A percentile compares a stretch with the other conserved stretches of the same genome.
Conservation (phyloP, 306 rosid species). For the Aeschynomene evenia region DNA sequence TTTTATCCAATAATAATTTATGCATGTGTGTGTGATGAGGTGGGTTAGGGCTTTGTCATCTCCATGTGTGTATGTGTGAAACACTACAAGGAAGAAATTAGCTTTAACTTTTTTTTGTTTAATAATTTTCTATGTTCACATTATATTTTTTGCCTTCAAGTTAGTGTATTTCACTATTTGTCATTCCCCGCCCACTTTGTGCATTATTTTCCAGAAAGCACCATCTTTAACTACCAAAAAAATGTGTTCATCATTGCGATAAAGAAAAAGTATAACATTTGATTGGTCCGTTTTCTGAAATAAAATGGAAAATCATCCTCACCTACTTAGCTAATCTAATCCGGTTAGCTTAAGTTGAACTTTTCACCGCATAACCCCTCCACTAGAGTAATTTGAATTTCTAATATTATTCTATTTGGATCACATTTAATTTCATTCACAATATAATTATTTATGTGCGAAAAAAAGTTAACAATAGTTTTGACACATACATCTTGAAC, state of each 20-base stretch:
- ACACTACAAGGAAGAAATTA: background rate
- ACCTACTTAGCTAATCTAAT: constrained; percentile 19
- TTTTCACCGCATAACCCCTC: constrained; percentile 31
- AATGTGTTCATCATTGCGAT: constrained; percentile 31
- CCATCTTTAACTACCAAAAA: constrained; percentile 23
- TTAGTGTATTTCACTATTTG: constrained; percentile 7
- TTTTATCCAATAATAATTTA: too few relatives aligned
- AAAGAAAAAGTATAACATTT: constrained; percentile 18
- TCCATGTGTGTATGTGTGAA: too few relatives aligned
- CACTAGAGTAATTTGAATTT: constrained; percentile 24
- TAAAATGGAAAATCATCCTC: constrained; percentile 29
- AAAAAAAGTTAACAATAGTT: too few relatives aligned
- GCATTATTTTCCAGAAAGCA: constrained; percentile 15
- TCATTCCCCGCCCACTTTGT: constrained; percentile 25
- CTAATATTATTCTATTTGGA: background rate
- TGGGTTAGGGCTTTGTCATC: too few relatives aligned
- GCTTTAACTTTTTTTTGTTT: too few relatives aligned
- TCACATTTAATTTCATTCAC: too few relatives aligned
- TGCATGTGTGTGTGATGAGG: too few relatives aligned
- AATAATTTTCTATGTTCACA: background rate
- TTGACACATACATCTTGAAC: too few relatives aligned
- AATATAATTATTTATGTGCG: too few relatives aligned
- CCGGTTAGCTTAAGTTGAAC: constrained; percentile 21
- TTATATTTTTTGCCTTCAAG: background rate
- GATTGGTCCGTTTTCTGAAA: constrained; percentile 12